Evolutionary conservation across 2,329 filamentous ascomycete genomes (phyloP).

Genomic region (Whalleya microplaca): DNA sequence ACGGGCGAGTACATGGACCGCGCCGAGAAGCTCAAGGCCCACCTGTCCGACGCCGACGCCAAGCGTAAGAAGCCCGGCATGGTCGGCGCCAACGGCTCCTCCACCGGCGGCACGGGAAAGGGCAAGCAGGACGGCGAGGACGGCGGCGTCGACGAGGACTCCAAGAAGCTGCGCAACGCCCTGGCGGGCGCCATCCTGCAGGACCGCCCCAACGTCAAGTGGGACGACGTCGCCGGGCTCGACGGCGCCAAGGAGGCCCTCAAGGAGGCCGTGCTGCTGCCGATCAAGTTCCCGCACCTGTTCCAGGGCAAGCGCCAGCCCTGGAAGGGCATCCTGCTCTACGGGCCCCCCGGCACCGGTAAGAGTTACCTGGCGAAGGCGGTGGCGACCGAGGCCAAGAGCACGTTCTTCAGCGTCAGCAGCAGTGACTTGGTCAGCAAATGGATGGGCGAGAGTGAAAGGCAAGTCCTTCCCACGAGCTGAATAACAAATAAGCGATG

Average conservation of each 20-base stretch:
- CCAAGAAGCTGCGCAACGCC: conserved; percentile 91
- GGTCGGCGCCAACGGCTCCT: conserved; percentile 73
- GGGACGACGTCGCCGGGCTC: conserved; percentile 96
- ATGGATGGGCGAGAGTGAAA: conserved; percentile 99
- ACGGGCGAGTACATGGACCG: conserved; percentile 98
- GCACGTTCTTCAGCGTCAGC: conserved; percentile 98
- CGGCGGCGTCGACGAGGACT: conserved; percentile 79
- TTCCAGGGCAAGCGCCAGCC: conserved; percentile 96
- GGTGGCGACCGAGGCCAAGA: conserved; percentile 97
- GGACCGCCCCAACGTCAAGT: conserved; percentile 94
- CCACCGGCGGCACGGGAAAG: conserved; percentile 64
- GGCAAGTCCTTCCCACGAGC: conserved; percentile 55
- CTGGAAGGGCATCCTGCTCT: conserved; percentile 97
- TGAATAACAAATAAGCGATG: conserved; percentile 20
- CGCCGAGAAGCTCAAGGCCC: conserved; percentile 95
- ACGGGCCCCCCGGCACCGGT: conserved; percentile 94
- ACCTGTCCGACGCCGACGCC: conserved; percentile 74
- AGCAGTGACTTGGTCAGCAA: conserved; percentile 97
- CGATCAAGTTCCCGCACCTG: conserved; percentile 96
- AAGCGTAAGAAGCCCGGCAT: conserved; percentile 73
- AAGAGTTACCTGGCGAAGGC: conserved; percentile 98
- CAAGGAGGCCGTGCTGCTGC: conserved; percentile 96
- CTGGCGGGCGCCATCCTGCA: conserved; percentile 90
- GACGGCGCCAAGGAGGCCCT: conserved; percentile 94
- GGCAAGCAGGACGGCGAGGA: conserved; percentile 56